phyloP scores from a whole-genome alignment of 176 grass and related monocot genomes.

The Carex cristatella region DNA sequence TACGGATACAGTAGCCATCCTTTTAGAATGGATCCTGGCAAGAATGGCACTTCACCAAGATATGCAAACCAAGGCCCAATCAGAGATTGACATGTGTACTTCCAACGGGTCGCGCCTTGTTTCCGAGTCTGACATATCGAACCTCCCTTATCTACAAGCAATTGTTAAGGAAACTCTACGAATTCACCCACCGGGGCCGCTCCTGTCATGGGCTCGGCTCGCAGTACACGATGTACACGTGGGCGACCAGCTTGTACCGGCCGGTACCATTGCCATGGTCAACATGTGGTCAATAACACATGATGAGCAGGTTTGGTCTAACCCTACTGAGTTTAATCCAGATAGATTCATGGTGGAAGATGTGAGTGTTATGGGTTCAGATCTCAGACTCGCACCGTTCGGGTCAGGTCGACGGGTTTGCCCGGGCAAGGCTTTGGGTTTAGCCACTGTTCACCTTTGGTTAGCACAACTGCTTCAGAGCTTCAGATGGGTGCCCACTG shows the following conservation, averaged over 20 bases:
- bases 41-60: conserved; percentile 37
- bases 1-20: conserved; percentile 36
- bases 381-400: conserved; percentile 35
- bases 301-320: conserved; percentile 25
- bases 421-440: conserved; percentile 30
- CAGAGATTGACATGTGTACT: conserved; percentile 29
- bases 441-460: conserved; percentile 38
- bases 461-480: conserved; percentile 30
- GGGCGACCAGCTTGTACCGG: conserved; percentile 23
- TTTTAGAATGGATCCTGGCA: conserved; percentile 39
- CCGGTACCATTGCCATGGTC: conserved; percentile 37
- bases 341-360: conserved; percentile 32
- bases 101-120: conserved; percentile 5
- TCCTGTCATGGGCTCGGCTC: conserved; percentile 44
- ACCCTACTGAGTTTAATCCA: conserved; percentile 18
- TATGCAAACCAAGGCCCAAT: conserved; percentile 29
- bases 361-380: conserved; percentile 26
- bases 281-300: conserved; percentile 40
- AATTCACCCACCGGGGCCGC: conserved; percentile 35
- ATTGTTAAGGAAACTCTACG: conserved; percentile 37
- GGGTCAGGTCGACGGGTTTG: conserved; percentile 35
- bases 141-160: conserved; percentile 31
- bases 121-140: conserved; percentile 25
- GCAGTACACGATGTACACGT: conserved; percentile 30
- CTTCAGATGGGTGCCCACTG: conserved; percentile 33